Conservation (phyloP, 257 asterid genomes). For the Jacaranda mimosifolia region DNA sequence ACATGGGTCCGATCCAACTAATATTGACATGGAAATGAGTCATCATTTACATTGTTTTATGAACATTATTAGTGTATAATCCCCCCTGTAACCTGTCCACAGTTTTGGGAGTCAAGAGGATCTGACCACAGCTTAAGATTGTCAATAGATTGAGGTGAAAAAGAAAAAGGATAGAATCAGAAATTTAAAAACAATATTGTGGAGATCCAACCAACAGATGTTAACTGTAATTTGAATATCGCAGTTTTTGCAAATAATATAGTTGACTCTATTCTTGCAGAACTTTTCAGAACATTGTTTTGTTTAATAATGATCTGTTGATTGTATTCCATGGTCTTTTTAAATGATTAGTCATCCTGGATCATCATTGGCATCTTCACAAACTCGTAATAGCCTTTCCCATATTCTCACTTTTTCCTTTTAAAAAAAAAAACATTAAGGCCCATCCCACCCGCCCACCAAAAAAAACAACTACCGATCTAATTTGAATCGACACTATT, state of each 20-base stretch:
- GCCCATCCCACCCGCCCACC: not conserved
- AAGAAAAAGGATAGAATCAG: not conserved
- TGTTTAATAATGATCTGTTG: not conserved
- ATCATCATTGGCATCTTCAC: constrained; percentile 26
- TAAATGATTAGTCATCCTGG: constrained; percentile 22
- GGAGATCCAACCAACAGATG: constrained; percentile 20
- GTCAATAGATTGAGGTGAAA: not conserved
- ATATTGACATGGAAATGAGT: constrained; percentile 48
- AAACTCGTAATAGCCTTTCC: not conserved
- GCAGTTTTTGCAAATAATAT: constrained; percentile 4
- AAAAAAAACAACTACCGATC: not conserved
- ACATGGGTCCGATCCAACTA: constrained; percentile 34
- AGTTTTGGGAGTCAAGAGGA: constrained; percentile 26
- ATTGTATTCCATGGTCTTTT: not conserved
- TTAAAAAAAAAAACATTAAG: no score
- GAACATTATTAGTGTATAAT: not conserved
- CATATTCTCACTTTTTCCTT: not conserved
- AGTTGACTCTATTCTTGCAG: not conserved
- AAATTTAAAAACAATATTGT: not conserved
- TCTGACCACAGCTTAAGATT: not conserved
- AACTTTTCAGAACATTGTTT: constrained; percentile 13
- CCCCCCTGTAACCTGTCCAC: constrained; percentile 28
- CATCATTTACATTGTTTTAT: constrained; percentile 22
- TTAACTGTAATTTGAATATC: not conserved
- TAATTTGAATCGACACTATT: not conserved